Base-by-base conservation (phyloP, 805 yeast species). In the Sugiyamaella marilandica region DNA sequence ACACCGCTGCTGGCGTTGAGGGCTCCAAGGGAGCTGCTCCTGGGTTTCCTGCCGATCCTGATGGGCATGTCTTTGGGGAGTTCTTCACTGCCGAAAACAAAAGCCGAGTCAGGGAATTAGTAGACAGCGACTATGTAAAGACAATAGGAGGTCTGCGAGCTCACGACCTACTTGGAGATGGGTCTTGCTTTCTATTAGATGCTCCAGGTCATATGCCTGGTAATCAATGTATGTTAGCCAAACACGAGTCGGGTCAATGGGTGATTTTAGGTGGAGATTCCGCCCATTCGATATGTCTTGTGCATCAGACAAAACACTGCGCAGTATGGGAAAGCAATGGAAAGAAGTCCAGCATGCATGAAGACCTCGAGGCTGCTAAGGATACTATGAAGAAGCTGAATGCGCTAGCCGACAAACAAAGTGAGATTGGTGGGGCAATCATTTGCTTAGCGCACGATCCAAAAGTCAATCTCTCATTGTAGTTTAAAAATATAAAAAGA, bases 131-230 rank as follows among this genome's bases (percentile, higher is more conserved):
- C 18, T 34, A 34, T 34, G 8, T 16, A 34, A 34, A 13, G 18
- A n/a, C 39, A n/a, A 34, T 34, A 5, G 39, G 18, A 34, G 39
- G 39, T 5, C 39, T 34, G 8, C 39, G 18, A 34, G 39, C 47
- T n/a, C 31, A 44, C 10, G 47, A 44, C 35, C 24, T 44, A n/a
- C 24, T 44, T 14, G 47, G 47, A 44, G 47, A 44, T 10, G 47
- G 47, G 32, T 44, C 47, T 19, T 44, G 21, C 16, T 44, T 19
- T n/a, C 33, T 44, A 19, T 7, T 44, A 13, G 35, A 44, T 18
- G 34, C 31, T 13, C 47, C 47, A 13, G 47, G 47, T 5, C 47
- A 29, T 24, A 26, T 26, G 18, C 21, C 47, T 10, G 47, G 47
- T 37, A 19, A 44, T 16, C 33, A 19, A n/a, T 19, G 47, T 8